Conservation (phyloP, 768 basidiomycete genomes). For the Kwoniella botswanensis region DNA sequence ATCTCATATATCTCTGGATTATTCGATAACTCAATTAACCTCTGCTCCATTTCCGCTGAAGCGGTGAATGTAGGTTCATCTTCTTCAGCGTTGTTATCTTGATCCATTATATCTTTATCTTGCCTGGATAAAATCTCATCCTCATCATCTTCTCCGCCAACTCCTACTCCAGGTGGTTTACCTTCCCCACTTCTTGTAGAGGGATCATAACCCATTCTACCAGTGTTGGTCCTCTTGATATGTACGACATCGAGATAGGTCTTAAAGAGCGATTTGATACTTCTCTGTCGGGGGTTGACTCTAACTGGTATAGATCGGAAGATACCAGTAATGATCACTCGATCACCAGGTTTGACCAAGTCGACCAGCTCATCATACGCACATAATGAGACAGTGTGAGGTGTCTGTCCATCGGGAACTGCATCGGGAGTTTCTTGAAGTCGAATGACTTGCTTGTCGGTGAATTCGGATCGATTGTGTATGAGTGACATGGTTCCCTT, state of each 20-base stretch:
- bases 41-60: constrained; percentile 76
- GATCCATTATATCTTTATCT: constrained; percentile 37
- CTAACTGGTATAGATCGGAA: constrained; percentile 95
- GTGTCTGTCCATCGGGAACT: constrained; percentile 97
- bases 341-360: constrained; percentile 92
- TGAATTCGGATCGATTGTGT: constrained; percentile 96
- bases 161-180: constrained; percentile 72
- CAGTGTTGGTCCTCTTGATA: constrained; percentile 71
- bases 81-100: constrained; percentile 57
- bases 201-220: constrained; percentile 74
- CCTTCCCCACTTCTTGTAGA: constrained; percentile 68
- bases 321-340: constrained; percentile 87
- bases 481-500: constrained; percentile 91
- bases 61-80: constrained; percentile 45
- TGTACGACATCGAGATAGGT: constrained; percentile 97
- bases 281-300: constrained; percentile 86
- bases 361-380: constrained; percentile 99
- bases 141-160: constrained; percentile 68
- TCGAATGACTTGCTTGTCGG: constrained; percentile 91
- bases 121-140: constrained; percentile 62
- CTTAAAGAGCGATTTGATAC: constrained; percentile 94
- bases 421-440: constrained; percentile 98
- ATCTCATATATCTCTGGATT: constrained; percentile 84
- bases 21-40: constrained; percentile 72
- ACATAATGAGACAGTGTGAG: constrained; percentile 93